Percentiles rank a stretch among this genome's conserved stretches.
phyloP scores from a whole-genome alignment of 2,329 filamentous ascomycete genomes.

The Phoma herbarum region DNA sequence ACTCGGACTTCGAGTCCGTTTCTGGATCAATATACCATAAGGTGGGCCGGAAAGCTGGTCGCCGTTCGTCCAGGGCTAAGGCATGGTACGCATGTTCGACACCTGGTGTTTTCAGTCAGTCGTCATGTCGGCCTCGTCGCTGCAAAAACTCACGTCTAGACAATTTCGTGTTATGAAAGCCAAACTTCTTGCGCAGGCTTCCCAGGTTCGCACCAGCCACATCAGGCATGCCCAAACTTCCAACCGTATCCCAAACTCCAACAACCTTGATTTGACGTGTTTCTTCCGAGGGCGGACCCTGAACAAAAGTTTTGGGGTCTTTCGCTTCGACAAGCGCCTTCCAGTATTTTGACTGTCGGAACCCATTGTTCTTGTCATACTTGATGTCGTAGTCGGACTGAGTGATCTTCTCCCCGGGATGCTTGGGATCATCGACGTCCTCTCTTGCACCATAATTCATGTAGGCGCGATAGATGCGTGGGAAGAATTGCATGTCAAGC shows the following conservation, averaged over 20 bases:
- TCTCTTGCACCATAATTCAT: conserved; percentile 16
- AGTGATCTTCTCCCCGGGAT: not conserved
- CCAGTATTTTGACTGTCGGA: conserved; percentile 42
- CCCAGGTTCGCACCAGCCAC: conserved; percentile 44
- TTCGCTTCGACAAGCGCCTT: conserved; percentile 39
- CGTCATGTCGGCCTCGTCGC: accelerated
- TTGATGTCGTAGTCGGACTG: not conserved
- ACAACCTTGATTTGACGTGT: conserved; percentile 50
- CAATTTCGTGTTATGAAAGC: conserved; percentile 47
- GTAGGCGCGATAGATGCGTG: conserved; percentile 54
- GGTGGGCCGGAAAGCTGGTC: conserved; percentile 62
- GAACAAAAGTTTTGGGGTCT: not conserved
- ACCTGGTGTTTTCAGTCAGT: conserved; percentile 45
- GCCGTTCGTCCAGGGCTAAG: conserved; percentile 62
- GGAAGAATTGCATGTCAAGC: conserved; percentile 55
- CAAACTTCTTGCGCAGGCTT: conserved; percentile 35
- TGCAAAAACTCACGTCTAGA: conserved; percentile 40
- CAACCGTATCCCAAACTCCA: conserved; percentile 61
- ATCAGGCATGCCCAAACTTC: conserved; percentile 56
- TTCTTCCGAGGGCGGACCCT: conserved; percentile 2
- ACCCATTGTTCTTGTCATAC: conserved; percentile 12
- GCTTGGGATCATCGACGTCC: not conserved
- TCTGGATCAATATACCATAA: conserved; percentile 57
- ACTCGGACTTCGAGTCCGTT: conserved; percentile 47
- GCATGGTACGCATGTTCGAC: conserved; percentile 65